phyloP scores from a whole-genome alignment of 75 land plant genomes.

The Chamaecyparis obtusa region DNA sequence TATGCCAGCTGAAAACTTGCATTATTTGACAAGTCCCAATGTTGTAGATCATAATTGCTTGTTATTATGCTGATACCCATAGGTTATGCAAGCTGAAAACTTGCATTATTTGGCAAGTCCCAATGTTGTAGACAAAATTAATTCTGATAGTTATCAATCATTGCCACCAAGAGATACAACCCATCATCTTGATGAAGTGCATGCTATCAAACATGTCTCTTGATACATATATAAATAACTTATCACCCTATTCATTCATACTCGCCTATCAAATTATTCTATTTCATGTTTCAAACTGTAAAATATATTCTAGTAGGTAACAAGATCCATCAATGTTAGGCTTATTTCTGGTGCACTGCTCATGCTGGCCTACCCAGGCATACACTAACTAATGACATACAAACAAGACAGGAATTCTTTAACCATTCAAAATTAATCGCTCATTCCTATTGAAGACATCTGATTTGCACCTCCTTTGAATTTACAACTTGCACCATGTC shows the following conservation, averaged over 20 bases:
- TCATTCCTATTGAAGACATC: neutral
- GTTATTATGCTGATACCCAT: neutral
- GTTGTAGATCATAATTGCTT: neutral
- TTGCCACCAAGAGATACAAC: too few species aligned
- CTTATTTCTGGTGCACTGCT: too few species aligned
- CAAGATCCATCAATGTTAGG: too few species aligned
- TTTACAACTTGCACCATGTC: neutral
- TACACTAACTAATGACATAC: neutral
- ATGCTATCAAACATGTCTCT: too few species aligned
- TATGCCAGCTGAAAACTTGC: neutral
- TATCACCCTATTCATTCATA: too few species aligned
- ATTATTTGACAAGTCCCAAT: neutral
- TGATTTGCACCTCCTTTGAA: neutral
- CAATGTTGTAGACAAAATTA: neutral
- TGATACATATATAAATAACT: too few species aligned
- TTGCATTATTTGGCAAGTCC: neutral
- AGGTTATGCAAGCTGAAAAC: neutral
- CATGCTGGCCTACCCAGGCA: neutral
- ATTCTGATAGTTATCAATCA: too few species aligned
- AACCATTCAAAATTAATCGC: neutral
- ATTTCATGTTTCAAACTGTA: too few species aligned
- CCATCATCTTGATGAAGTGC: too few species aligned
- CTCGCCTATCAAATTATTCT: too few species aligned
- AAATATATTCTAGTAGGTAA: too few species aligned
- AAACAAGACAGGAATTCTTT: neutral